These are phyloP conservation scores for Arthrinium phaeospermum DNA, from an alignment of 2,329 filamentous ascomycete genomes.

Conservation along the genomic window DNA sequence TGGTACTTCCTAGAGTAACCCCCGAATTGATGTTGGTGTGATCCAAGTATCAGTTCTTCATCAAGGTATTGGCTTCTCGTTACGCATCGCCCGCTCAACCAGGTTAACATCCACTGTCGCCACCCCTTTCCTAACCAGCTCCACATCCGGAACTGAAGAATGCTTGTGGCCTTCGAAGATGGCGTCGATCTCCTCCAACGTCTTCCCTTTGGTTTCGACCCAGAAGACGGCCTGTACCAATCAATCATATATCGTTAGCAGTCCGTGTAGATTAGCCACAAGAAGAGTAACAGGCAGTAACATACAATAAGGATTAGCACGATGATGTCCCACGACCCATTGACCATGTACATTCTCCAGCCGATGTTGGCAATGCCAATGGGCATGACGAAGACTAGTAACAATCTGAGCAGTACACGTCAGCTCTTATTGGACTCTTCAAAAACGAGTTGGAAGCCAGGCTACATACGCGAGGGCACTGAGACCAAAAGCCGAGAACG, in stretches of 20 bases:
- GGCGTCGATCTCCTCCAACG: conserved; percentile 31
- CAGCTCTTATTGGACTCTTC: background rate
- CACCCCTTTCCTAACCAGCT: conserved; percentile 24
- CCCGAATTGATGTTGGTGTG: background rate
- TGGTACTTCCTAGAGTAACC: background rate
- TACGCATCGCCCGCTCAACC: conserved; percentile 23
- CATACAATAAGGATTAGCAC: conserved; percentile 26
- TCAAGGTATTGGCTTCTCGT: background rate
- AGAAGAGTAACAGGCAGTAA: conserved; percentile 28
- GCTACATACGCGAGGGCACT: conserved; percentile 28
- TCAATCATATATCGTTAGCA: background rate
- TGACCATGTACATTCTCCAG: conserved; percentile 33
- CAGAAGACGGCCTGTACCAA: conserved; percentile 30
- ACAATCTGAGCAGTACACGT: conserved; percentile 18
- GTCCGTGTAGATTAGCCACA: conserved; percentile 24
- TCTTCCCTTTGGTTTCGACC: conserved; percentile 30
- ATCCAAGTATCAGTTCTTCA: background rate
- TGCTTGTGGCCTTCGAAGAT: conserved; percentile 24
- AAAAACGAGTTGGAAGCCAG: conserved; percentile 43
- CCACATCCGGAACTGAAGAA: conserved; percentile 23
- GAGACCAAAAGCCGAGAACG: conserved; percentile 19
- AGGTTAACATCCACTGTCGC: conserved; percentile 30
- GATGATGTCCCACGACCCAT: conserved; percentile 31
- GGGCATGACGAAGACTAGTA: conserved; percentile 36
- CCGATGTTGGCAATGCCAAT: conserved; percentile 30